Conservation (phyloP, 495 filamentous ascomycete species). For the Xanthoparmelia taractica region DNA sequence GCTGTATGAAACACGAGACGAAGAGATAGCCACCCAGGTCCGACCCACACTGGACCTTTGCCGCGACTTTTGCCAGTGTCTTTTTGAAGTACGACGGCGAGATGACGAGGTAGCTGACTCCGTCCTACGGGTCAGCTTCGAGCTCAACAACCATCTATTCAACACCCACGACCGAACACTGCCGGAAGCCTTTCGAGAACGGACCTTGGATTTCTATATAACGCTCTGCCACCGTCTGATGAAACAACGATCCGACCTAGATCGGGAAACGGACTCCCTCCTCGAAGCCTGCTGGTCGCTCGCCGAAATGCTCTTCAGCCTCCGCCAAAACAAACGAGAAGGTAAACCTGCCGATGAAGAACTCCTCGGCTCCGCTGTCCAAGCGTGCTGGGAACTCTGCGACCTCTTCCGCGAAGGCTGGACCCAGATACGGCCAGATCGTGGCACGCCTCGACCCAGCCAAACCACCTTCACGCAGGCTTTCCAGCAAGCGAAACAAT, state of each 20-base stretch:
- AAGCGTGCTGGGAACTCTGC: conserved; percentile 91
- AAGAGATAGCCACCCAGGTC: conserved; percentile 63
- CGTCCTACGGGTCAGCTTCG: conserved; percentile 82
- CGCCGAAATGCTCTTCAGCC: conserved; percentile 88
- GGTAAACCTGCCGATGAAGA: conserved; percentile 70
- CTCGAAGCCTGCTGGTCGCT: conserved; percentile 83
- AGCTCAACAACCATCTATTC: conserved; percentile 89
- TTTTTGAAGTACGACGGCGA: conserved; percentile 75
- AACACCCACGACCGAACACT: conserved; percentile 81
- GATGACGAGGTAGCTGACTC: conserved; percentile 73
- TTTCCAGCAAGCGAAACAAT: conserved; percentile 41
- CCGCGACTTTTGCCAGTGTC: conserved; percentile 80
- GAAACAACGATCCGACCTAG: conserved; percentile 75
- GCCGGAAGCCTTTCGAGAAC: conserved; percentile 80
- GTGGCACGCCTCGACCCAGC: conserved; percentile 75
- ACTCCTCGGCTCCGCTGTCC: conserved; percentile 74
- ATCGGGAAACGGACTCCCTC: conserved; percentile 72
- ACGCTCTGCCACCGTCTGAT: conserved; percentile 87
- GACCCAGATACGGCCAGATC: conserved; percentile 79
- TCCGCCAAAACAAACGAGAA: conserved; percentile 74
- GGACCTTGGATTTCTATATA: conserved; percentile 89
- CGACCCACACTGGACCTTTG: conserved; percentile 75
- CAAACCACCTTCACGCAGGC: conserved; percentile 61
- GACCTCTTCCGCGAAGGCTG: conserved; percentile 91
- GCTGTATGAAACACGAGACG: conserved; percentile 71